phyloP scores from a whole-genome alignment of 805 yeast species.

The Candida stauntonica region DNA sequence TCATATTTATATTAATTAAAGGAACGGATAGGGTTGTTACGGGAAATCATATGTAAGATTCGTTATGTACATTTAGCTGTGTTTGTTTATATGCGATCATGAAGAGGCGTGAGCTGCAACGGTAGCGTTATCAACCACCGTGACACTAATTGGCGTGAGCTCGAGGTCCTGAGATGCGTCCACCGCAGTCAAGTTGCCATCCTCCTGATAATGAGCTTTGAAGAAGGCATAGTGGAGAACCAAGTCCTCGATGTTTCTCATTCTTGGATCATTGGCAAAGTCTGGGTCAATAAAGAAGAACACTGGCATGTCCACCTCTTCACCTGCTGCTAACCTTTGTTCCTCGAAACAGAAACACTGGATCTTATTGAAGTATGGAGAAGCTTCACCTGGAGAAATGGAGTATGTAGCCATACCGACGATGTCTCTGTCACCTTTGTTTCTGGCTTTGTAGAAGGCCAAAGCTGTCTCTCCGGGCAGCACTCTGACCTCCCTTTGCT shows the following conservation, averaged over 20 bases:
- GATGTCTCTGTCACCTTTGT: constrained; percentile 78
- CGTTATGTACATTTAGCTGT: not conserved
- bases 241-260: constrained; percentile 87
- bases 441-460: constrained; percentile 91
- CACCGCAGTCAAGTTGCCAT: constrained; percentile 32
- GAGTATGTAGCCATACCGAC: constrained; percentile 99
- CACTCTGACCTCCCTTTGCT: constrained; percentile 87
- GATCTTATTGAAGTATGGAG: constrained; percentile 93
- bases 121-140: constrained; percentile 7
- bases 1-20: too few relatives aligned
- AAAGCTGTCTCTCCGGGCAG: constrained; percentile 97
- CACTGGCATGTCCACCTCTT: constrained; percentile 98
- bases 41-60: too few relatives aligned
- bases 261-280: constrained; percentile 85
- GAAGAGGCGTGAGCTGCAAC: constrained; percentile 3
- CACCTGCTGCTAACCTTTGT: constrained; percentile 89
- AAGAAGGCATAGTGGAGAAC: constrained; percentile 92
- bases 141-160: constrained; percentile 20
- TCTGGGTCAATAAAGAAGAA: constrained; percentile 97
- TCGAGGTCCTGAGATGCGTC: constrained; percentile 25
- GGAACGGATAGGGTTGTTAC: too few relatives aligned
- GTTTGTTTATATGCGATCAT: not conserved
- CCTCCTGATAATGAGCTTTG: constrained; percentile 46
- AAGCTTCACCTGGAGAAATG: constrained; percentile 93
- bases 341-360: constrained; percentile 99